Base-by-base conservation (phyloP, 176 grass and related monocot species). In the Carex littledalei region DNA sequence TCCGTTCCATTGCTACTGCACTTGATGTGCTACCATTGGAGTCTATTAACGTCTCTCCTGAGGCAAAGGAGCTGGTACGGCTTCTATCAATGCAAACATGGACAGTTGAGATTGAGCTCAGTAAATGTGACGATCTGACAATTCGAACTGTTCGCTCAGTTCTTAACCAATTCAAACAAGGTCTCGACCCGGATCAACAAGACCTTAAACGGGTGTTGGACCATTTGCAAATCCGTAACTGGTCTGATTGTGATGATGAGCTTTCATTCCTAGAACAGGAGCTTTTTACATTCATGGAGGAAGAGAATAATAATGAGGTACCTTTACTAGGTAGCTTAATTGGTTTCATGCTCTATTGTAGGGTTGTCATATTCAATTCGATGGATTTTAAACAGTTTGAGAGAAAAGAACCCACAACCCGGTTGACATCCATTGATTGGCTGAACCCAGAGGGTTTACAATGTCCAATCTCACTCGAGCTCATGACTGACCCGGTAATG, bases 401-500 rank as follows among this genome's bases (percentile, higher is more conserved):
- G 80, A 2, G n/a, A 16, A 24, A 35, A 49, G 34, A 5, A 59
- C 4, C 34, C 0, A 53, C 3, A 63, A 17, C 80, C 8, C 82
- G 12, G 31, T 68, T 91, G 43, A 94, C 54, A 49, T 89, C 87
- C 71, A 71, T 89, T 18, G 89, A 86, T 1, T 89, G 84, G 88
- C 84, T 98, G 62, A 88, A 68, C 3, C 87, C 79, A 39, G 93
- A 95, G 11, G 72, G 84, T 2, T 82, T 99, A 67, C 93, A 84
- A 69, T 99, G 96, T 86, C 93, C 96, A 12, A 94, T 99, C 88
- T 89, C 93, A 10, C 85, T 95, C 8, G 96, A 99, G 37, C 83
- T 99, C 11, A 99, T 99, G 96, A 90, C 77, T 1, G 91, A 99
- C 39, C 96, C 96, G 0, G 96, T 99, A 70, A 99, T 87, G 1